Percentiles rank a stretch among this genome's conserved stretches.
These are phyloP conservation scores for Auricularia cornea DNA, from an alignment of 768 basidiomycete genomes.

Conservation along the genomic window DNA sequence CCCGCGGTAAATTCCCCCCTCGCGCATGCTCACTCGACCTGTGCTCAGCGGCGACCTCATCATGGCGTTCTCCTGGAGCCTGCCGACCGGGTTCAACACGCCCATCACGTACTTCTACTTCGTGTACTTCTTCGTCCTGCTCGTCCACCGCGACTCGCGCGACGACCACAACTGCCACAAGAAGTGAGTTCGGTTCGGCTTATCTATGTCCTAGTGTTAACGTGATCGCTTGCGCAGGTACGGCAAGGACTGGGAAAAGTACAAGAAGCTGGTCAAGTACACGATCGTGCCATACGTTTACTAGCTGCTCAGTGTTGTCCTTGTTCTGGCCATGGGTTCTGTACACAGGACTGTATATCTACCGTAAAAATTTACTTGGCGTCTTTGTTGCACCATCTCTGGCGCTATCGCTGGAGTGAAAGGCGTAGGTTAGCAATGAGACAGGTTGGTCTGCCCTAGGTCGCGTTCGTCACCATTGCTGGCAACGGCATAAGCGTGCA, in stretches of 20 bases:
- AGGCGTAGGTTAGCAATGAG: no score
- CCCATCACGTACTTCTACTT: conserved; percentile 97
- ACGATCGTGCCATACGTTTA: conserved; percentile 82
- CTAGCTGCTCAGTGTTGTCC: conserved; percentile 31
- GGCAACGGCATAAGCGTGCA: no score
- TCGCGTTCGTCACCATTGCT: no score
- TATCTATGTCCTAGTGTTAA: neutral
- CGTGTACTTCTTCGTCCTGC: conserved; percentile 77
- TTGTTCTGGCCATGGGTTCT: no score
- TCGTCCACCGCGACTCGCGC: conserved; percentile 81
- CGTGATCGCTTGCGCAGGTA: conserved; percentile 44
- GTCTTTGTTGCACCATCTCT: no score
- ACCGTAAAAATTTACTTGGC: no score
- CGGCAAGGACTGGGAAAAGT: conserved; percentile 88
- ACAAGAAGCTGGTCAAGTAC: conserved; percentile 78
- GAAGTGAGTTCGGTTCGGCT: conserved; percentile 47
- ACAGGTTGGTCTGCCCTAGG: no score
- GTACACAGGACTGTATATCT: no score
- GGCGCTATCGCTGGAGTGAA: no score
- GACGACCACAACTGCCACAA: conserved; percentile 88
- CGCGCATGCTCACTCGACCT: no score
- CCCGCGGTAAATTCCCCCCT: no score
- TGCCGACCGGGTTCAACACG: conserved; percentile 84
- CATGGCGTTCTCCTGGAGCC: conserved; percentile 89
- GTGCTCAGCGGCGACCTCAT: conserved; percentile 76